phyloP scores from a whole-genome alignment of 129 eudicot species.

The Flaveria sonorensis region DNA sequence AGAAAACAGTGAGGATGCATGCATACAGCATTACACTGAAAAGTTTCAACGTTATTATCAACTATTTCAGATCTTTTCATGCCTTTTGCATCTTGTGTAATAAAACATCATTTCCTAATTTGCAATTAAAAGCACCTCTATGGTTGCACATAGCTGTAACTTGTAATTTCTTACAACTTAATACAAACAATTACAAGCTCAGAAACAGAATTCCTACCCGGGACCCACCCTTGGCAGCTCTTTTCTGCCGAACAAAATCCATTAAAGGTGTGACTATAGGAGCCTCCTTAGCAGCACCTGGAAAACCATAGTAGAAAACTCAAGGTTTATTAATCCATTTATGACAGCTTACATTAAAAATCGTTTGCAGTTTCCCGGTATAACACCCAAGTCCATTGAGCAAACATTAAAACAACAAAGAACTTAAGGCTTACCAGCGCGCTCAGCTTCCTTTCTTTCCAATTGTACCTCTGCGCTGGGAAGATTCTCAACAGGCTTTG shows the following conservation, averaged over 20 bases:
- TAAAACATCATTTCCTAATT: conserved; percentile 8
- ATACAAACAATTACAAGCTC: conserved; percentile 8
- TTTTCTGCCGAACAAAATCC: conserved; percentile 85
- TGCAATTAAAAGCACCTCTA: conserved; percentile 17
- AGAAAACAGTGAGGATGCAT: conserved; percentile 28
- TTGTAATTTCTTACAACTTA: conserved; percentile 13
- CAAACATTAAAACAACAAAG: background rate
- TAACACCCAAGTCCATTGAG: conserved; percentile 1
- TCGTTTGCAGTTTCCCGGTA: background rate
- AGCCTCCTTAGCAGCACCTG: conserved; percentile 79
- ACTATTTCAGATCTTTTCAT: conserved; percentile 14
- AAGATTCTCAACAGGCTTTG: conserved; percentile 93
- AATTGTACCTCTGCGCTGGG: conserved; percentile 95
- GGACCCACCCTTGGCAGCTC: conserved; percentile 85
- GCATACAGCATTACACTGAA: background rate
- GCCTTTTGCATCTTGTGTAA: conserved; percentile 17
- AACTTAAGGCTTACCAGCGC: conserved; percentile 62
- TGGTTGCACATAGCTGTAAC: conserved; percentile 12
- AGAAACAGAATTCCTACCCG: conserved; percentile 54
- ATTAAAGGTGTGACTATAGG: conserved; percentile 80
- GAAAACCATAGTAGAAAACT: conserved; percentile 24
- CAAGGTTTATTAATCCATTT: conserved; percentile 11
- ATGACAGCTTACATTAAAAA: conserved; percentile 9
- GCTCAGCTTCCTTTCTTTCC: conserved; percentile 95
- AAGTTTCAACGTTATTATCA: background rate